These are phyloP conservation scores for Globisporangium iwayamae DNA, from an alignment of 352 stramenopile species.

Conservation along the genomic window DNA sequence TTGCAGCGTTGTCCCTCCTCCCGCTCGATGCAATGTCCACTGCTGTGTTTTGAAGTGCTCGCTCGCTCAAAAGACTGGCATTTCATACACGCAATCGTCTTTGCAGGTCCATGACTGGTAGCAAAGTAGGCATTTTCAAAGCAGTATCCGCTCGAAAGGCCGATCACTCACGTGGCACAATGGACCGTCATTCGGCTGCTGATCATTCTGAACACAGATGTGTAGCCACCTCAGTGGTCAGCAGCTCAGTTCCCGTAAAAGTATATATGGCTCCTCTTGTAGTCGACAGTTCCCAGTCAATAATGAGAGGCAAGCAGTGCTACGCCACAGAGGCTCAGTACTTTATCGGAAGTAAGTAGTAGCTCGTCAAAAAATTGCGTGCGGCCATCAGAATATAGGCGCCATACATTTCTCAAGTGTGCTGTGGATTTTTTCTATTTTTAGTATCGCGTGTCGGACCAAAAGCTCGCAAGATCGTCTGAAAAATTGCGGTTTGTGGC, in stretches of 20 bases:
- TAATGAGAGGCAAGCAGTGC: neutral
- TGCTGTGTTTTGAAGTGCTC: too few species aligned
- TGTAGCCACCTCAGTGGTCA: slow-evolving; percentile 4
- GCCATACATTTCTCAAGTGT: slow-evolving; percentile 8
- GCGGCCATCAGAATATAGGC: too few species aligned
- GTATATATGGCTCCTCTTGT: neutral
- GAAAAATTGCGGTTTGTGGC: slow-evolving; percentile 6
- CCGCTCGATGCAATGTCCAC: neutral
- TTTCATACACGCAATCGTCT: neutral
- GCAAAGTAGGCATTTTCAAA: too few species aligned
- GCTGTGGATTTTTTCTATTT: slow-evolving; percentile 7
- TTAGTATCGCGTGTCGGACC: slow-evolving; percentile 6
- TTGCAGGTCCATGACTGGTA: neutral
- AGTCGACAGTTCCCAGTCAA: neutral
- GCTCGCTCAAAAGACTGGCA: too few species aligned
- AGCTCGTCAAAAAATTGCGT: neutral
- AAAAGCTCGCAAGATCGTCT: neutral
- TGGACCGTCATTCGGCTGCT: neutral
- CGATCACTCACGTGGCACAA: neutral
- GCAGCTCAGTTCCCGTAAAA: neutral
- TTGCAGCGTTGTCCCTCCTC: neutral
- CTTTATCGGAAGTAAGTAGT: neutral
- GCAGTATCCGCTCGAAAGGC: too few species aligned
- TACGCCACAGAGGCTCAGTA: neutral
- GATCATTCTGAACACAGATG: neutral